Base-by-base conservation (phyloP, 2,329 filamentous ascomycete species). In the Fusarium solani-melongenae region DNA sequence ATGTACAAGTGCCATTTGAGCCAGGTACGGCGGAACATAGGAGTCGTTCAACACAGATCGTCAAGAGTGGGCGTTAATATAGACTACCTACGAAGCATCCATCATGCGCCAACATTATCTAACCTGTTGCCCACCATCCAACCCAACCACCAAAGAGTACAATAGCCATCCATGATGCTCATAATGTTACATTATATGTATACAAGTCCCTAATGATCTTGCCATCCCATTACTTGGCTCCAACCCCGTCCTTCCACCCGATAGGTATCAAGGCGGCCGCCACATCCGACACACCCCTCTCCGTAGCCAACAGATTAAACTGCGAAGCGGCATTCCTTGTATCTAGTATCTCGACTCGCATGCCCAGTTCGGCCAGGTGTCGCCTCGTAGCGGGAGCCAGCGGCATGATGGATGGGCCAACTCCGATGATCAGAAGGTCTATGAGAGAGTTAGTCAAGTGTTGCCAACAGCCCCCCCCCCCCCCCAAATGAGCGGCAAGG, bases 251-350 rank as follows among this genome's bases (percentile, higher is more conserved):
- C 77, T 87, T 90, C 94, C 94, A 97, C 3, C 94, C 95, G 62
- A 96, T 88, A 0, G 95, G 95, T 82, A 98, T 90, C 82, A 99
- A 81, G 11, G 95, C 96, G 3, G 94, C 96, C 31, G 95, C 96
- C 70, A 98, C 91, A 78, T 96, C 92, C 22, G 91, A 88, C 7
- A 96, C 91, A 1, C 96, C 96, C 60, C 96, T 87, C 85, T 99
- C 96, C 20, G 95, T 98, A n/a, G 95, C 96, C 63, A 99, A 85
- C 78, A 99, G 81, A 80, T 99, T 99, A 82, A 96, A 99, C 81
- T 98, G 95, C 36, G 95, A 93, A 1, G 96, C 94, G 10, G 96
- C 96, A 83, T 98, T 98, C 72, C 94, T 88, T 34, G 96, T 98
- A 83, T 98, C 96, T 79, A 96, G 89, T 5, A 98, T 88, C 79